A percentile compares a stretch with the other conserved stretches of the same genome.
These are phyloP conservation scores for Pythium graminicola DNA, from an alignment of 352 stramenopile genomes.

Conservation along the genomic window DNA sequence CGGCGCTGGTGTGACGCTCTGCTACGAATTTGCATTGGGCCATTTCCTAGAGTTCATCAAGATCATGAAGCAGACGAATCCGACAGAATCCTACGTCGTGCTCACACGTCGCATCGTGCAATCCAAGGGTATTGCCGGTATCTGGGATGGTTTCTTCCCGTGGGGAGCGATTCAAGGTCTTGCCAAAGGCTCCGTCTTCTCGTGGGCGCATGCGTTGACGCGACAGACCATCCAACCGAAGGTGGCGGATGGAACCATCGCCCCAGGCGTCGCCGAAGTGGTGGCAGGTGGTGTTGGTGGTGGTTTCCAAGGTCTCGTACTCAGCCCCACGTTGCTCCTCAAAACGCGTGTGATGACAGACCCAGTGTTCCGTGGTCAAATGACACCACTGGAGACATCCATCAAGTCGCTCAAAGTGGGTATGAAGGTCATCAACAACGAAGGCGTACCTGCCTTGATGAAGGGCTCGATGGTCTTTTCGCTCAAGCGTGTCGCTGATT, in stretches of 20 bases:
- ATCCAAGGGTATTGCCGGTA: conserved; percentile 81
- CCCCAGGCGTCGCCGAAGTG: conserved; percentile 58
- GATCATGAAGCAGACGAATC: conserved; percentile 90
- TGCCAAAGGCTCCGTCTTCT: conserved; percentile 89
- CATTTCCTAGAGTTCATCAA: conserved; percentile 94
- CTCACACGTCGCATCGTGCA: conserved; percentile 81
- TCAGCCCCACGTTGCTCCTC: conserved; percentile 89
- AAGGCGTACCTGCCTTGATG: conserved; percentile 85
- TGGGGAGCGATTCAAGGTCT: conserved; percentile 89
- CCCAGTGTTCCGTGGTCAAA: conserved; percentile 87
- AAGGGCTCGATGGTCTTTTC: conserved; percentile 90
- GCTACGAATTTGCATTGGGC: conserved; percentile 84
- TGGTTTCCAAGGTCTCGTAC: conserved; percentile 90
- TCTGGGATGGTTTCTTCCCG: conserved; percentile 93
- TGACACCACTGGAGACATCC: conserved; percentile 80
- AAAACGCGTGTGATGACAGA: conserved; percentile 96
- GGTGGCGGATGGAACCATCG: conserved; percentile 49
- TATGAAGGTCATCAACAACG: conserved; percentile 85
- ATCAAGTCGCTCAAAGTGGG: conserved; percentile 77
- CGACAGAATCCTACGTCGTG: conserved; percentile 67
- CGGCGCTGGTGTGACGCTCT: conserved; percentile 73
- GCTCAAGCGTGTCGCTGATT: conserved; percentile 90
- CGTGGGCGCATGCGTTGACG: conserved; percentile 80
- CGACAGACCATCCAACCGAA: conserved; percentile 46
- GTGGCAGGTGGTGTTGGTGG: conserved; percentile 85